Evolutionary conservation across 257 asterid genomes (phyloP).

Genomic region (Solanum paucissectum): DNA sequence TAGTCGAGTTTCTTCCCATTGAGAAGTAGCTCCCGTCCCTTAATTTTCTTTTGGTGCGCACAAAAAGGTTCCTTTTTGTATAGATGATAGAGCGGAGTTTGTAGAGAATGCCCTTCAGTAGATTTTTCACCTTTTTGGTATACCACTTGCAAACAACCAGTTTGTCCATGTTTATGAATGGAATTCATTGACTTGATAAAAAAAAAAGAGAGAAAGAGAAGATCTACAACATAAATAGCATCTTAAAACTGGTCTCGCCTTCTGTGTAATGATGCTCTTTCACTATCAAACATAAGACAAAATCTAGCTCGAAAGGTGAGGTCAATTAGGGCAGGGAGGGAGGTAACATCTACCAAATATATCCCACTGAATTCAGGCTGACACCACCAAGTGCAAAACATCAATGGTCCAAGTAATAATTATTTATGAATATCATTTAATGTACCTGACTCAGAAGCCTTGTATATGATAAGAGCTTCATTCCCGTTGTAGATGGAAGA

Average conservation of each 20-base stretch:
- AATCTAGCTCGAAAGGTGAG: neutral
- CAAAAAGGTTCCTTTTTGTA: neutral
- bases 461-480: slow-evolving; percentile 58
- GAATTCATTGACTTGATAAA: neutral
- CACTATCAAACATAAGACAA: neutral
- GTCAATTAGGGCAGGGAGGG: neutral
- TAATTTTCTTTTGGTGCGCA: neutral
- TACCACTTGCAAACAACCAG: neutral
- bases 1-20: neutral
- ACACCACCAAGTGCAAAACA: neutral
- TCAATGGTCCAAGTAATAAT: neutral
- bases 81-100: neutral
- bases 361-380: neutral
- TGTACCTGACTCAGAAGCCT: slow-evolving; percentile 68
- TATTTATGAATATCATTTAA: neutral
- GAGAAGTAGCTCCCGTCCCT: neutral
- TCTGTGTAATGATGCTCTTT: neutral
- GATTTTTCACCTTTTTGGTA: neutral
- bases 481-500: slow-evolving; percentile 66
- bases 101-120: neutral
- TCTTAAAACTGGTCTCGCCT: neutral
- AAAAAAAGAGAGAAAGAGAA: neutral
- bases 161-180: neutral
- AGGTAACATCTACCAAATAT: neutral
- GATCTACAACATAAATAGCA: neutral